These are phyloP conservation scores for Pyricularia sp. DNA, from an alignment of 2,329 filamentous ascomycete species.

Conservation along the genomic window DNA sequence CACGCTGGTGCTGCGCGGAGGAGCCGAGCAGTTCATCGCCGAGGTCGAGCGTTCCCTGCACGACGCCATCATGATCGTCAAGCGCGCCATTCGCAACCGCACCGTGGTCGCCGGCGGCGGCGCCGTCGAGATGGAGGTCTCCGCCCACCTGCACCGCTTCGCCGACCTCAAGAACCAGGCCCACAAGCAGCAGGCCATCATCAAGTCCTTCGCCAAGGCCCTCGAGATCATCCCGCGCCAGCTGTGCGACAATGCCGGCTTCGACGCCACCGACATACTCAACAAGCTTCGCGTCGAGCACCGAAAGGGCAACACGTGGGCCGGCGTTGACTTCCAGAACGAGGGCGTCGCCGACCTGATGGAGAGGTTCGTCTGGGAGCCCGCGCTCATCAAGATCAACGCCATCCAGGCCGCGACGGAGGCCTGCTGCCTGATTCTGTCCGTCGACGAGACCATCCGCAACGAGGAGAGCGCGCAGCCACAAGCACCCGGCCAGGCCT, in stretches of 20 bases:
- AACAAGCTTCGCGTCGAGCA: slow-evolving; percentile 95
- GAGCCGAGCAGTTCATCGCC: slow-evolving; percentile 97
- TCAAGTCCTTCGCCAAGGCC: slow-evolving; percentile 96
- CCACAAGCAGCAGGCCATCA: slow-evolving; percentile 92
- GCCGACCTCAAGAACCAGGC: slow-evolving; percentile 76
- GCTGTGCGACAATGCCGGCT: slow-evolving; percentile 95
- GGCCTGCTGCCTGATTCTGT: slow-evolving; percentile 86
- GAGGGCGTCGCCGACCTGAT: slow-evolving; percentile 93
- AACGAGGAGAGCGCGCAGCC: slow-evolving; percentile 87
- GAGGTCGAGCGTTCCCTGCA: slow-evolving; percentile 96
- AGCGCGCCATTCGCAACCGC: slow-evolving; percentile 90
- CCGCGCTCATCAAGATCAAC: slow-evolving; percentile 89
- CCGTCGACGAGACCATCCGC: slow-evolving; percentile 95
- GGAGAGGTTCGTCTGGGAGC: slow-evolving; percentile 95
- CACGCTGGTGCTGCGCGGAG: slow-evolving; percentile 86
- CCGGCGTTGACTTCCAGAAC: slow-evolving; percentile 82
- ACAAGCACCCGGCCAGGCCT: slow-evolving; percentile 62
- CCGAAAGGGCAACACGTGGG: slow-evolving; percentile 84
- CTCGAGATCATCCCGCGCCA: slow-evolving; percentile 94
- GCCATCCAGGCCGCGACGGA: slow-evolving; percentile 93
- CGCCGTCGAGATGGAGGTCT: slow-evolving; percentile 92
- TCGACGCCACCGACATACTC: slow-evolving; percentile 94
- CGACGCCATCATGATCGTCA: slow-evolving; percentile 99
- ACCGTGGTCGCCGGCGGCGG: slow-evolving; percentile 92
- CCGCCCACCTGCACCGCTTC: slow-evolving; percentile 80